Percentiles rank a stretch among this genome's conserved stretches.
Evolutionary conservation across 257 asterid genomes (phyloP).

Genomic region (Coffea canephora): DNA sequence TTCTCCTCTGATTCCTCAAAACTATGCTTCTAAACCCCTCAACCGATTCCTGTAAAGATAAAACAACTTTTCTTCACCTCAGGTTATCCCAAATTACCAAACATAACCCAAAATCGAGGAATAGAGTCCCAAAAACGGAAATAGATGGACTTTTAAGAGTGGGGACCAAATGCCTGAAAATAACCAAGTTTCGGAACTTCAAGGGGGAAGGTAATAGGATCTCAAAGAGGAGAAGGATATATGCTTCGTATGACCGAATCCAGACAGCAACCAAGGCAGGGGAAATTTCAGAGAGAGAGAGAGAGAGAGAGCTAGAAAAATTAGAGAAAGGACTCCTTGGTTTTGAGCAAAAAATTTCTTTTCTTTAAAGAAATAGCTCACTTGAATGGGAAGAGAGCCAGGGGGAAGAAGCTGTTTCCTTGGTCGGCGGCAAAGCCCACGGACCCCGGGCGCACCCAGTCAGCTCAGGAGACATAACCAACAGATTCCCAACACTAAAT

Average conservation of each 20-base stretch:
- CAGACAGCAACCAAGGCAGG: constrained; percentile 48
- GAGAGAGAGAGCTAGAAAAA: not conserved
- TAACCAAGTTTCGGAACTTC: constrained; percentile 41
- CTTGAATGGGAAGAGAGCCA: constrained; percentile 60
- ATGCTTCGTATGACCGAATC: constrained; percentile 68
- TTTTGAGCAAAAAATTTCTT: constrained; percentile 21
- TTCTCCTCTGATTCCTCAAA: constrained; percentile 20
- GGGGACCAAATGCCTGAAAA: constrained; percentile 69
- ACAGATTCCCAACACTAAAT: constrained; percentile 60
- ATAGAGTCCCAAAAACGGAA: constrained; percentile 40
- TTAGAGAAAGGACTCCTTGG: constrained; percentile 19
- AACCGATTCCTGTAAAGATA: constrained; percentile 36
- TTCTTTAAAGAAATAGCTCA: constrained; percentile 47
- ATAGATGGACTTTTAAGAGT: constrained; percentile 29
- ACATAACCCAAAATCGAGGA: constrained; percentile 47
- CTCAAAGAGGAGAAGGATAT: constrained; percentile 39
- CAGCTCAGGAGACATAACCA: constrained; percentile 79
- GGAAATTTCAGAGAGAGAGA: constrained; percentile 23
- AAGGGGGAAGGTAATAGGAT: constrained; percentile 45
- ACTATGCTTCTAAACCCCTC: constrained; percentile 36
- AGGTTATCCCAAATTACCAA: constrained; percentile 43
- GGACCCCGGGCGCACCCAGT: constrained; percentile 70
- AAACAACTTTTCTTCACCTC: constrained; percentile 29
- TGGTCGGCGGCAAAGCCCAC: constrained; percentile 92
- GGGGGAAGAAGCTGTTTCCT: constrained; percentile 65